Evolutionary conservation across 2,329 filamentous ascomycete genomes (phyloP).

Genomic region (Clarireedia homoeocarpa): DNA sequence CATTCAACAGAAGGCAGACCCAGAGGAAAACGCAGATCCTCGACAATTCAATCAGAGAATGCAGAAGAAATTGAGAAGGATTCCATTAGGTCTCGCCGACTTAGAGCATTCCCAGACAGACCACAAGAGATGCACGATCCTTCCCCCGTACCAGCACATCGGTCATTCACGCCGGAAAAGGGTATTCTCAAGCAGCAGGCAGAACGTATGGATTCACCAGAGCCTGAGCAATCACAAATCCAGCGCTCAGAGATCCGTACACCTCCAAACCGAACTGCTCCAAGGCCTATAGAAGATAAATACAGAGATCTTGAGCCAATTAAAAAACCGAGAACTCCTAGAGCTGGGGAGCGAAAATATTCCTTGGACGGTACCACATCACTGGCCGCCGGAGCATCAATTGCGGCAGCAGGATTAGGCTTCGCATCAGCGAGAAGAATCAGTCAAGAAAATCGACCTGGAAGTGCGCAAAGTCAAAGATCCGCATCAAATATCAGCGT

Average conservation of each 20-base stretch:
- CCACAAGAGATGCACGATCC: conserved; percentile 15
- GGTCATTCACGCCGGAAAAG: conserved; percentile 8
- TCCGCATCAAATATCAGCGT: conserved; percentile 23
- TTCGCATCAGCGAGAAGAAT: conserved; percentile 25
- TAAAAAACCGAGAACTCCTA: conserved; percentile 18
- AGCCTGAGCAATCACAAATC: conserved; percentile 12
- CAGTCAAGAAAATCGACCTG: conserved; percentile 26
- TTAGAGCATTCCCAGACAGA: conserved; percentile 9
- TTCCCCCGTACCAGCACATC: conserved; percentile 18
- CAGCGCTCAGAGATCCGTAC: neutral
- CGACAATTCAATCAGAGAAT: conserved; percentile 8
- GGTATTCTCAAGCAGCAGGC: conserved; percentile 19
- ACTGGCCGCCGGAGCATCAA: conserved; percentile 20
- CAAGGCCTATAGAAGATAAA: conserved; percentile 20
- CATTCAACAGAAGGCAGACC: conserved; percentile 7
- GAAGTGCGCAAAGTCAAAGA: conserved; percentile 21
- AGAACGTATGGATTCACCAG: conserved; percentile 21
- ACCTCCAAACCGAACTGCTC: neutral
- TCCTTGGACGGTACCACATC: conserved; percentile 15
- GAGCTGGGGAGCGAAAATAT: conserved; percentile 19
- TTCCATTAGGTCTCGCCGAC: conserved; percentile 16
- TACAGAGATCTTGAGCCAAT: conserved; percentile 23
- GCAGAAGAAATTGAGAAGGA: conserved; percentile 6
- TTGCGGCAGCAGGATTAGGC: conserved; percentile 23
- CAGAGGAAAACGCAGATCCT: conserved; percentile 12